Evolutionary conservation across 2,329 filamentous ascomycete species (phyloP), one percentile per base, ranked within the genome.

Genomic region (Talaromyces sp.): DNA sequence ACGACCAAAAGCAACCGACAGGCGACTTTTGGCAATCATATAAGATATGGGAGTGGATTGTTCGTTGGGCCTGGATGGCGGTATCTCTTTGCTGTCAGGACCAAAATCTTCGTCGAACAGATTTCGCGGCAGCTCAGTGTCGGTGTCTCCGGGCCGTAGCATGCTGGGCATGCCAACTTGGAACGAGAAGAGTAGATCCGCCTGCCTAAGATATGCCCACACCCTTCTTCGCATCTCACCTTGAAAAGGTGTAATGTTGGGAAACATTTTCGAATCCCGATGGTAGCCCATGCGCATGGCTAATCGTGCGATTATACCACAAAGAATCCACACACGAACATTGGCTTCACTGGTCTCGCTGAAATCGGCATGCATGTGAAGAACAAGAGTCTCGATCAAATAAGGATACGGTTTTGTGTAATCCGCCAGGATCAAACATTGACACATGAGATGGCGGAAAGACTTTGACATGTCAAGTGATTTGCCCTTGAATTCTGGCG

Each of bases 261-360:
- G 79, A 70, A 87, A 88, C 68, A 84, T 82, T 37, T 81, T 85
- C 10, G 86, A 82, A 72, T 89, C 87, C 60, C 87, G 81, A 73
- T 89, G 87, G 67, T 88, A 85, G 31, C 87, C 87, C 85, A 88
- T 88, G 31, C 86, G 81, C 86, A 89, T 88, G 13, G 87, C 87
- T 50, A 89, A 72, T 31, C 87, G 82, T 27, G 85, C 83, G 67
- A 88, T 85, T 68, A 89, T 82, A 31, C 86, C 84, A 1, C 84
- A 82, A 66, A 88, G 78, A 31, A 89, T 80, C 77, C 88, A 83
- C 7, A 88, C 82, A 13, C 85, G 86, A 11, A 85, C 79, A 69
- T 89, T 86, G 1, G 86, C 80, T 68, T 89, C 87, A 71, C 82
- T 79, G 58, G 81, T 86, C 45, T 85, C 82, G 3, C 82, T 82